Conservation (phyloP, 163 green algal species). For the Chlorella variabilis region DNA sequence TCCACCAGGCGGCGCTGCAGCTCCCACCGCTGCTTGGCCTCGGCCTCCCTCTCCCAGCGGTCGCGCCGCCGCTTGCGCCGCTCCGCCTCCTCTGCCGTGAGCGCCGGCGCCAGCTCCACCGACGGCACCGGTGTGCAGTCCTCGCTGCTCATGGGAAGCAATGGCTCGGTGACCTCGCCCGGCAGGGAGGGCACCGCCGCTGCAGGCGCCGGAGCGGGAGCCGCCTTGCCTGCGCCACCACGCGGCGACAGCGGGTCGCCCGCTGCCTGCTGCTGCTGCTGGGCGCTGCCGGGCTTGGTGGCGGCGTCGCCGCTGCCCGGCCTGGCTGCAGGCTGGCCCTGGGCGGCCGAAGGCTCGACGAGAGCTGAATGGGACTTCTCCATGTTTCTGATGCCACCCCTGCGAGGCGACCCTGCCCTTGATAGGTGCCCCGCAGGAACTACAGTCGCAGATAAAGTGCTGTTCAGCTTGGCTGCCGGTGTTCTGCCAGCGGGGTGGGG, state of each 20-base stretch:
- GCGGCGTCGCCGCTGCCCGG: not conserved
- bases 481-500: too few relatives aligned
- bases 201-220: not conserved
- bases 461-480: too few relatives aligned
- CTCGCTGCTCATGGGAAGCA: not conserved
- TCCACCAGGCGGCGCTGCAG: slow-evolving; percentile 48
- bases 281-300: not conserved
- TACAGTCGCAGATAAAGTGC: too few relatives aligned
- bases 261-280: not conserved
- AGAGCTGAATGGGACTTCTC: not conserved
- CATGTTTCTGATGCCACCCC: too few relatives aligned
- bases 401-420: too few relatives aligned
- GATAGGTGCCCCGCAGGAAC: too few relatives aligned
- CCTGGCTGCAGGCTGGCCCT: not conserved
- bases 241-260: not conserved
- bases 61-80: slow-evolving; percentile 34
- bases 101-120: not conserved
- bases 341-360: not conserved
- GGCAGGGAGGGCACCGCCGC: not conserved
- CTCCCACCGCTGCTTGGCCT: slow-evolving; percentile 45
- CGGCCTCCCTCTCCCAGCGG: slow-evolving; percentile 31
- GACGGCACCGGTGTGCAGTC: not conserved
- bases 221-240: not conserved
- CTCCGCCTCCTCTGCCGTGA: slow-evolving; percentile 20
- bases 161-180: too few relatives aligned